Evolutionary conservation across 2,329 filamentous ascomycete genomes (phyloP).

Genomic region (Colletotrichum theobromicola): DNA sequence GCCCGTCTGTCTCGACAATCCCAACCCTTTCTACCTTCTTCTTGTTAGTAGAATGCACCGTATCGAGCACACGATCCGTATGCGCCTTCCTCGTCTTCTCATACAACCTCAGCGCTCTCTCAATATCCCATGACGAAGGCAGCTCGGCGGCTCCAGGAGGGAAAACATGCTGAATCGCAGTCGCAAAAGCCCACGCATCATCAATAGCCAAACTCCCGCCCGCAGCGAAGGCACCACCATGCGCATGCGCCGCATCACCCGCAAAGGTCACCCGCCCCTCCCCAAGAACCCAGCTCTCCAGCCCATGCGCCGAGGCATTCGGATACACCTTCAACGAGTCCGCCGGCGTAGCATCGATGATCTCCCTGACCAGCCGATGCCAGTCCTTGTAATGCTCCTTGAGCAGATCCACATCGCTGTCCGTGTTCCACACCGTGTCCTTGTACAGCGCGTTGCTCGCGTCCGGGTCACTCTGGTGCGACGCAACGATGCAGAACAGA

Average conservation of each 20-base stretch:
- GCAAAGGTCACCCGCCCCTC: slow-evolving; percentile 38
- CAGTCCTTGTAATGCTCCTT: slow-evolving; percentile 44
- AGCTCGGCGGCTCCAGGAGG: slow-evolving; percentile 8
- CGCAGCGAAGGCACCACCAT: slow-evolving; percentile 45
- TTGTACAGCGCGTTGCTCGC: slow-evolving; percentile 33
- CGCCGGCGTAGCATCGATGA: slow-evolving; percentile 45
- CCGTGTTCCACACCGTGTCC: slow-evolving; percentile 41
- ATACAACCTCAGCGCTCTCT: slow-evolving; percentile 40
- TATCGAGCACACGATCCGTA: slow-evolving; percentile 38
- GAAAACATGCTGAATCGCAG: slow-evolving; percentile 41
- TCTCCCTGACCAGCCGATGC: slow-evolving; percentile 43
- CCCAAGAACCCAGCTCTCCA: slow-evolving; percentile 46
- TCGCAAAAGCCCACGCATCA: slow-evolving; percentile 45
- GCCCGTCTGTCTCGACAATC: slow-evolving; percentile 38
- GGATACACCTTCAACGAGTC: slow-evolving; percentile 41
- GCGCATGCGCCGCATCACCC: slow-evolving; percentile 45
- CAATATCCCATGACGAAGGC: slow-evolving; percentile 25
- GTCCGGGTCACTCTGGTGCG: slow-evolving; percentile 40
- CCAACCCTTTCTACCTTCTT: slow-evolving; percentile 28
- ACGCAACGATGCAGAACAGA: slow-evolving; percentile 49
- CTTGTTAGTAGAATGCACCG: slow-evolving; percentile 36
- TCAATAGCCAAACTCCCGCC: slow-evolving; percentile 45
- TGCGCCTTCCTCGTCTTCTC: slow-evolving; percentile 47
- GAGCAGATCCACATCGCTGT: slow-evolving; percentile 40
- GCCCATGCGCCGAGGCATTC: slow-evolving; percentile 43